These are phyloP conservation scores for Alternaria angustiovoidea DNA, from an alignment of 2,329 filamentous ascomycete species.

Conservation along the genomic window DNA sequence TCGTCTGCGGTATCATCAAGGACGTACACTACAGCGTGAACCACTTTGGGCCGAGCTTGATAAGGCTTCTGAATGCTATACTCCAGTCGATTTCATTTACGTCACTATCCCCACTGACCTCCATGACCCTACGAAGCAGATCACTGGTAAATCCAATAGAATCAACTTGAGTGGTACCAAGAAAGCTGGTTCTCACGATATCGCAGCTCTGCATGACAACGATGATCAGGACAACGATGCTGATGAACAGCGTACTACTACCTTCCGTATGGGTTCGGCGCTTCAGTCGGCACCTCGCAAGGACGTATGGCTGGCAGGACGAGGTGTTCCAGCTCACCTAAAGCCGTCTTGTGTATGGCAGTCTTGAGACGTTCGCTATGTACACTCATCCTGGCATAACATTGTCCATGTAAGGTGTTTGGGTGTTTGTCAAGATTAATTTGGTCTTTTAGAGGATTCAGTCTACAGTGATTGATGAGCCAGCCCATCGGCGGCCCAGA, in stretches of 20 bases:
- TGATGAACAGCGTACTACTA: slow-evolving; percentile 32
- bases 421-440: background rate
- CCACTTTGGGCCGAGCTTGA: slow-evolving; percentile 56
- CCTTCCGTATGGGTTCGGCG: slow-evolving; percentile 57
- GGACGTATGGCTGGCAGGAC: slow-evolving; percentile 59
- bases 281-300: slow-evolving; percentile 58
- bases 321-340: slow-evolving; percentile 5
- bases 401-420: background rate
- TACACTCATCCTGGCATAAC: background rate
- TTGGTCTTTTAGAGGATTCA: background rate
- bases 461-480: background rate
- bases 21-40: slow-evolving; percentile 56
- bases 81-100: background rate
- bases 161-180: background rate
- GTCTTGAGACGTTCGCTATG: no score
- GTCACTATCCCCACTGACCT: slow-evolving; percentile 1
- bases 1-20: slow-evolving; percentile 30
- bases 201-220: background rate
- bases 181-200: background rate
- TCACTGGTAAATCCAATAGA: slow-evolving; percentile 16
- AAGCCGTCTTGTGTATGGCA: background rate
- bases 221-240: background rate
- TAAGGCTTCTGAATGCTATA: no score
- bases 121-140: slow-evolving; percentile 20
- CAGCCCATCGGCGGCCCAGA: background rate